Evolutionary conservation across 1,284 basidiomycete genomes (phyloP).

Genomic region (Clitocybe nebularis): DNA sequence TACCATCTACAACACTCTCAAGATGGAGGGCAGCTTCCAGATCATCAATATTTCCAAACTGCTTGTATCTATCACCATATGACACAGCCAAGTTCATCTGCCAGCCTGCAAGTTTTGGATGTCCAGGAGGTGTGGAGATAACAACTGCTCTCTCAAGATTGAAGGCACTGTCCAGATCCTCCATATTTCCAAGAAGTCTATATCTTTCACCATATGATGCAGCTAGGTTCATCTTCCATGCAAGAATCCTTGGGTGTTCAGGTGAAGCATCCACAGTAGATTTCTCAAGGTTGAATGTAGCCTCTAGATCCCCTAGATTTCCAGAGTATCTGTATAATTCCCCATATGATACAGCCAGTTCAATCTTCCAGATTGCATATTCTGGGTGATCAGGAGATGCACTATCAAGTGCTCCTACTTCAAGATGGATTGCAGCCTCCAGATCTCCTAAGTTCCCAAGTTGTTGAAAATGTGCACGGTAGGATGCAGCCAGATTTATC

Average conservation of each 20-base stretch:
- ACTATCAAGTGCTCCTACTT: not conserved
- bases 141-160: not conserved
- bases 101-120: not conserved
- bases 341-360: conserved; percentile 1
- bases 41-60: conserved; percentile 1
- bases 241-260: not conserved
- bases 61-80: conserved; percentile 1
- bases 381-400: not conserved
- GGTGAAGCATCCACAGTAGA: not conserved
- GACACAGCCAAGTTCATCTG: not conserved
- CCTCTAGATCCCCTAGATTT: not conserved
- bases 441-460: not conserved
- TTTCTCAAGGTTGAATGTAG: not conserved
- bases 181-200: not conserved
- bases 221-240: not conserved
- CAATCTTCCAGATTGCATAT: not conserved
- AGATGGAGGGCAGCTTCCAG: not conserved
- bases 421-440: not conserved
- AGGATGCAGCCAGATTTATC: not conserved
- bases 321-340: conserved; percentile 3
- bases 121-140: not conserved
- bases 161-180: not conserved
- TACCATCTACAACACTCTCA: no score
- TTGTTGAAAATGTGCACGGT: not conserved
- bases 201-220: conserved; percentile 35